phyloP scores from a whole-genome alignment of 495 filamentous ascomycete species.

The Penicillium tannophilum region DNA sequence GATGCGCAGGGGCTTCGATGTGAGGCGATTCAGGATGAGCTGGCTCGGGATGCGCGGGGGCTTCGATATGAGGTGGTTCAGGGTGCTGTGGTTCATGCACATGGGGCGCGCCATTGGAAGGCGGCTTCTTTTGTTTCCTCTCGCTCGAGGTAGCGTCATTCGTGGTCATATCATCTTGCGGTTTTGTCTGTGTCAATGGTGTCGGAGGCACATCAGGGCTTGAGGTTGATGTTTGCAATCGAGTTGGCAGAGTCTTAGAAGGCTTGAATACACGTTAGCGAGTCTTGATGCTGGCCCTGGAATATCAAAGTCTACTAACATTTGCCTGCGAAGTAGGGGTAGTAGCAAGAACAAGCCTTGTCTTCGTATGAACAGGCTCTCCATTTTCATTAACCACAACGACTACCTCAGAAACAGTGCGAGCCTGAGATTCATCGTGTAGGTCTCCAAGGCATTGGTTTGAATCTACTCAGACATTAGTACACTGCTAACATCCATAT shows the following conservation, averaged over 20 bases:
- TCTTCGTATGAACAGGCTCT: conserved; percentile 43
- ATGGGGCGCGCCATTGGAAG: neutral
- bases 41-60: conserved; percentile 15
- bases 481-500: neutral
- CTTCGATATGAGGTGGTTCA: conserved; percentile 2
- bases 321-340: conserved; percentile 7
- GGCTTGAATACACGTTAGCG: conserved; percentile 12
- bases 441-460: conserved; percentile 4
- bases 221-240: conserved; percentile 3
- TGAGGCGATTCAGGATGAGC: conserved; percentile 13
- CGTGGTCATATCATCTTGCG: neutral
- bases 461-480: conserved; percentile 13
- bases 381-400: conserved; percentile 68
- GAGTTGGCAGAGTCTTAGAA: neutral
- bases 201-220: conserved; percentile 4
- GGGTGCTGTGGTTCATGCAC: conserved; percentile 8
- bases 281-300: neutral
- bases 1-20: neutral
- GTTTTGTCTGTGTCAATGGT: neutral
- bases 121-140: neutral
- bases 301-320: conserved; percentile 18
- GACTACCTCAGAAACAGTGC: conserved; percentile 52
- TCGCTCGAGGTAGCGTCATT: neutral
- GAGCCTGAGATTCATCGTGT: conserved; percentile 12
- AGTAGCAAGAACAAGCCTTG: conserved; percentile 9